phyloP scores from a whole-genome alignment of 805 yeast genomes.

The Debaryomyces tyrocola region DNA sequence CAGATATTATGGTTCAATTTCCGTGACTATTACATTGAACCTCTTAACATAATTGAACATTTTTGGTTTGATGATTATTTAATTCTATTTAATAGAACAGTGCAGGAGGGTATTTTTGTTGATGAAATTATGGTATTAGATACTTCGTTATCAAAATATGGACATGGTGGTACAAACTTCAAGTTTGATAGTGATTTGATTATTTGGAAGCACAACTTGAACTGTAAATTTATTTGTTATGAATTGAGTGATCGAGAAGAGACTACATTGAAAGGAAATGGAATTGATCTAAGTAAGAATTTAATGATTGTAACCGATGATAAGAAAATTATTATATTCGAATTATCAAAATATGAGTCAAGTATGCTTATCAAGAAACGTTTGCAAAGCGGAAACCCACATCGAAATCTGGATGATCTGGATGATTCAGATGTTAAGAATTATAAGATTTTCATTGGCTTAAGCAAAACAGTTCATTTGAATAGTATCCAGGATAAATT shows the following conservation, averaged over 20 bases:
- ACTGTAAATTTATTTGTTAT: conserved; percentile 18
- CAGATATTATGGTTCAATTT: conserved; percentile 43
- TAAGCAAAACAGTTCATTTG: conserved; percentile 33
- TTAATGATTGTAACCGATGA: conserved; percentile 32
- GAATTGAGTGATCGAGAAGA: conserved; percentile 12
- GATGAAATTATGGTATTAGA: conserved; percentile 40
- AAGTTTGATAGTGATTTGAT: conserved; percentile 39
- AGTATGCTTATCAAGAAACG: neutral
- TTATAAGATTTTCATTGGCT: conserved; percentile 28
- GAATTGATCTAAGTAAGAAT: neutral
- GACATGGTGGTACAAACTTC: conserved; percentile 28
- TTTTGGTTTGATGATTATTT: conserved; percentile 37
- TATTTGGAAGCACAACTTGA: conserved; percentile 39
- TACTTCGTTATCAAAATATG: conserved; percentile 29
- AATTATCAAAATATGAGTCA: conserved; percentile 13
- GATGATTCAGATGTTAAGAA: conserved; percentile 1
- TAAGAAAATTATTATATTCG: conserved; percentile 26
- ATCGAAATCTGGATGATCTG: conserved; percentile 2
- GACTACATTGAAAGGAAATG: neutral
- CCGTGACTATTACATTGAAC: conserved; percentile 29
- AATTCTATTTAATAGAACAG: conserved; percentile 31
- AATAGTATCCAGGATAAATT: conserved; percentile 29
- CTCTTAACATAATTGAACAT: conserved; percentile 34
- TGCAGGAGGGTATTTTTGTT: conserved; percentile 15
- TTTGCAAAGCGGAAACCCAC: conserved; percentile 6